Evolutionary conservation across 2,329 filamentous ascomycete genomes (phyloP), one percentile per base, ranked within the genome.

Genomic region (Lachnellula cervina): DNA sequence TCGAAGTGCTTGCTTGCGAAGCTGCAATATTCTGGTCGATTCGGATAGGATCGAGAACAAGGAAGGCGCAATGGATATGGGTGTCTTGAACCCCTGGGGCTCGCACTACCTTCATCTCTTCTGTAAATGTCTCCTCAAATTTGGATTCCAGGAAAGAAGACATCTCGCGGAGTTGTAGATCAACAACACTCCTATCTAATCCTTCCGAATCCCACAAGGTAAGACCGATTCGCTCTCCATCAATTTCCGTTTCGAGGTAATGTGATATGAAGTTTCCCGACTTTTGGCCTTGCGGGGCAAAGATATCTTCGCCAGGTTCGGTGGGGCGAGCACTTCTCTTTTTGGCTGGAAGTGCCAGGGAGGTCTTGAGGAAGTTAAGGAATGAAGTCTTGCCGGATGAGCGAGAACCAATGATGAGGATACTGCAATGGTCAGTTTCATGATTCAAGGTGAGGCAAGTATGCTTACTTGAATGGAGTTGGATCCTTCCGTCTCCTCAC

Each of bases 171-270:
- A 99, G 78, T 73, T 99, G 94, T 62, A 97, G 82, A 71, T 97
- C 94, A 51, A 97, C 91, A 37, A 97, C 83, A 66, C 90, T 94
- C 80, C 93, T 96, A 74, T 99, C 93, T 54, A 99, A 76, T 1
- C 94, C 94, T 67, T 94, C 87, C 0, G 94, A 97, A 71, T 99
- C 94, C 94, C 94, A 99, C 34, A 99, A 76, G 0, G 94, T 99
- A 62, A 99, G 76, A 8, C 94, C 94, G 48, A 99, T 82, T 51
- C 93, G 86, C 74, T 99, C 93, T 57, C 84, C 85, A 61, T 97
- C 92, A 56, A 97, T 90, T 70, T 97, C 93, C 2, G 92, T 94
- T 75, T 99, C 94, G 57, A 97, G 78, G 66, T 93, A 97, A 70
- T 94, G 87, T 14, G 90, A 89, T 48, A 87, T 87, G 72, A 96